Base-by-base conservation (phyloP, 1,284 basidiomycete species). In the Sanguinoderma infundibulare region DNA sequence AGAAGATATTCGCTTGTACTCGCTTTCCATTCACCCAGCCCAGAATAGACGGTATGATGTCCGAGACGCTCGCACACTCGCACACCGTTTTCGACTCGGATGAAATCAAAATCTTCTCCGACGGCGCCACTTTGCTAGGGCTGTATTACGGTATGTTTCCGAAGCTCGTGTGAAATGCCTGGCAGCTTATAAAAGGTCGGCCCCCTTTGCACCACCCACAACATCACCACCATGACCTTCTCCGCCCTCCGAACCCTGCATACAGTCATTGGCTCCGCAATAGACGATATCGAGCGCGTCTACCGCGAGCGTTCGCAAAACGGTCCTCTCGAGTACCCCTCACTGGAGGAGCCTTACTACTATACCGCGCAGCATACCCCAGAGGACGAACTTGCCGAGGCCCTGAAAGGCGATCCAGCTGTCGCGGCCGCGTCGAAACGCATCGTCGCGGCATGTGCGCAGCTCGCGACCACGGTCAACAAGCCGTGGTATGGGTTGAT, bases 241-340 rank as follows among this genome's bases (percentile, higher is more conserved):
- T 76, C 85, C 22, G 78, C 81, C 53, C 81, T 91, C 47, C 83
- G 83, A 53, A 83, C 84, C n/a, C 80, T 91, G 32, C 87, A 90
- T 63, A 74, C 81, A 64, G 81, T 90, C 71, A 84, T 91, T 65
- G 86, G 83, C 64, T 79, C 85, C 60, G 87, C 88, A 24, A 75
- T 91, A 63, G 81, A 86, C 73, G 87, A 90, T 68, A 87, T 91
- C 32, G 83, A 90, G 71, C 77, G 77, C 42, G 75, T 87, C 59
- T 91, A 89, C 72, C 72, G 71, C 12, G 64, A 60, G 44, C 57
- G 55, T 20, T 44, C 55, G 10, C 56, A 12, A 40, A 50, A 8
- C 24, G 3, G 14, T 15, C 3, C 24, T 46, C 68, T 85, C 28
- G 86, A 89, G 67, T 89, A 87, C 65, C 87, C 88, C 5, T 81